Conservation (phyloP, 345 rosid species). For the Trapa bicornis region DNA sequence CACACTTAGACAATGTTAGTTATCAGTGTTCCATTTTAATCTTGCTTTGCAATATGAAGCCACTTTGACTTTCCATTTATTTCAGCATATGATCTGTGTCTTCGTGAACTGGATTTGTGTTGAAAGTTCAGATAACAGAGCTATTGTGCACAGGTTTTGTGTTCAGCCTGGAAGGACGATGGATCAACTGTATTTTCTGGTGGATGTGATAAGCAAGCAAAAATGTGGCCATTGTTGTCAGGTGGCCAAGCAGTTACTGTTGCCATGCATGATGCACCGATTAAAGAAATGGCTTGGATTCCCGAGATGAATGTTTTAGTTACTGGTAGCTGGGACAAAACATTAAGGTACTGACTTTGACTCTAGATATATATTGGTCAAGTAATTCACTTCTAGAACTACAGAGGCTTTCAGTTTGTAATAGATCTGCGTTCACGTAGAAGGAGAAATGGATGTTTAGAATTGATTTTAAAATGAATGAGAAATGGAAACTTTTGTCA, state of each 20-base stretch:
- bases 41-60: neutral
- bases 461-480: too few species aligned
- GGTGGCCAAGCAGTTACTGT: constrained; percentile 83
- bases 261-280: constrained; percentile 89
- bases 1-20: too few species aligned
- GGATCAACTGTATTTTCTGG: constrained; percentile 88
- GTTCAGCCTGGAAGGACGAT: constrained; percentile 98
- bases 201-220: constrained; percentile 96
- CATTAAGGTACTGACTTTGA: constrained; percentile 39
- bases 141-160: constrained; percentile 40
- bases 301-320: constrained; percentile 81
- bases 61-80: neutral
- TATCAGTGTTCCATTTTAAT: too few species aligned
- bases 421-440: too few species aligned
- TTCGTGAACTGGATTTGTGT: too few species aligned
- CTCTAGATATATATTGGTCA: too few species aligned
- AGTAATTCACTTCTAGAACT: too few species aligned
- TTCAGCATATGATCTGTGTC: too few species aligned
- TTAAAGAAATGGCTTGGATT: constrained; percentile 79
- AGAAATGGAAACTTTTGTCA: too few species aligned
- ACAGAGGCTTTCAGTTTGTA: too few species aligned
- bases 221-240: constrained; percentile 87
- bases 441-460: too few species aligned
- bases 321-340: constrained; percentile 92
- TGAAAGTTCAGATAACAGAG: neutral